Evolutionary conservation across 768 basidiomycete genomes (phyloP).

Genomic region (Suillus subluteus): DNA sequence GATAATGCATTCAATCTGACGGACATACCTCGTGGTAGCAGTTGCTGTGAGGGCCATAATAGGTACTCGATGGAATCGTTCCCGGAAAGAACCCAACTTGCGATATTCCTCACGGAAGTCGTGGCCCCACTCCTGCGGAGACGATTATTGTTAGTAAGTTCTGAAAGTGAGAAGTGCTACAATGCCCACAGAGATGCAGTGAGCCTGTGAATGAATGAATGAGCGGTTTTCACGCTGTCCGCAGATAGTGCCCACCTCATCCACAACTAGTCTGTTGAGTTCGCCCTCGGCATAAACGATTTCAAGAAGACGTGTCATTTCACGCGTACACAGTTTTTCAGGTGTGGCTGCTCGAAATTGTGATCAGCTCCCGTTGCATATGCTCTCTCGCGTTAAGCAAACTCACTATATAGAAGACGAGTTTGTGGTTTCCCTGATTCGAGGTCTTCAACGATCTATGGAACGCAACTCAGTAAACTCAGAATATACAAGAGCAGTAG

Average conservation of each 20-base stretch:
- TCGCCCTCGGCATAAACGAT: constrained; percentile 55
- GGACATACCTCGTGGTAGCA: constrained; percentile 66
- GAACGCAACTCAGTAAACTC: neutral
- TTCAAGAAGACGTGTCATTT: constrained; percentile 56
- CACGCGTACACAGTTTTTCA: constrained; percentile 62
- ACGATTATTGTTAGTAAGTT: neutral
- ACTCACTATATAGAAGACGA: constrained; percentile 74
- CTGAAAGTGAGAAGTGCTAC: neutral
- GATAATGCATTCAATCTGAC: neutral
- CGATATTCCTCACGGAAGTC: constrained; percentile 80
- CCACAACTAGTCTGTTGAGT: constrained; percentile 76
- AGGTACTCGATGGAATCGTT: constrained; percentile 67
- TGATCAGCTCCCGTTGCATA: neutral
- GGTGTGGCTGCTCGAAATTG: constrained; percentile 61
- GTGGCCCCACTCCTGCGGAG: constrained; percentile 78
- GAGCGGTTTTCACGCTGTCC: neutral
- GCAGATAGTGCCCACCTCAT: constrained; percentile 57
- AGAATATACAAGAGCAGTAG: neutral
- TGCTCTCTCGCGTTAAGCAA: neutral
- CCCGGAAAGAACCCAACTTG: constrained; percentile 69
- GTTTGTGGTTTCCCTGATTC: constrained; percentile 57
- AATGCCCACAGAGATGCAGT: constrained; percentile 75
- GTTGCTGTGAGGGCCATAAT: constrained; percentile 90
- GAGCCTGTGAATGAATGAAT: constrained; percentile 52
- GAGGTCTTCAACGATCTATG: constrained; percentile 65